Evolutionary conservation across 768 basidiomycete genomes (phyloP).

Genomic region (Rhizopogon sp.): DNA sequence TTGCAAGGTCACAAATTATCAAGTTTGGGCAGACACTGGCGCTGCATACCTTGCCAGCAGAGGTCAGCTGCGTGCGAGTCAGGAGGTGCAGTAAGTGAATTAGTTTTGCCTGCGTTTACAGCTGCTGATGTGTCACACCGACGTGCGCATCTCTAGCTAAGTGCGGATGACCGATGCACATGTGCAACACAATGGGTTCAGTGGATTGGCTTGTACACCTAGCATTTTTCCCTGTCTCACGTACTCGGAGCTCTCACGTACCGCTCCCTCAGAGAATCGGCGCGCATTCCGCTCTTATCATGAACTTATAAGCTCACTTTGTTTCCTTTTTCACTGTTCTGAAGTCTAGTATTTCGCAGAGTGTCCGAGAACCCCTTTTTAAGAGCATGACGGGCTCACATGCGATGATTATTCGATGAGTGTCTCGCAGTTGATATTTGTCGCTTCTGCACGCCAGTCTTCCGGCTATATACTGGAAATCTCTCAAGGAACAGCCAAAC

Average conservation of each 20-base stretch:
- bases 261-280: too few relatives aligned
- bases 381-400: not conserved
- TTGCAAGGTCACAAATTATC: conserved; percentile 50
- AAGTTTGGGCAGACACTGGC: conserved; percentile 68
- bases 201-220: not conserved
- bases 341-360: not conserved
- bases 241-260: not conserved
- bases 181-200: not conserved
- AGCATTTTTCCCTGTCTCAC: not conserved
- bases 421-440: too few relatives aligned
- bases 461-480: not conserved
- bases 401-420: not conserved
- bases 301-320: not conserved
- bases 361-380: not conserved
- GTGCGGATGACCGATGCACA: not conserved
- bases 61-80: conserved; percentile 31
- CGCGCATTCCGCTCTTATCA: too few relatives aligned
- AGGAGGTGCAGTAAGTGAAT: conserved; percentile 6
- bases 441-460: not conserved
- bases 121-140: not conserved
- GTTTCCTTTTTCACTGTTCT: not conserved
- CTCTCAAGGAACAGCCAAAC: not conserved
- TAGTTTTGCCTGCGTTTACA: not conserved
- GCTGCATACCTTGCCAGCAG: conserved; percentile 55
- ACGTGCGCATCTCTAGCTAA: not conserved